Evolutionary conservation across 2,329 filamentous ascomycete genomes (phyloP).

Genomic region (Alternaria triticimaculans): DNA sequence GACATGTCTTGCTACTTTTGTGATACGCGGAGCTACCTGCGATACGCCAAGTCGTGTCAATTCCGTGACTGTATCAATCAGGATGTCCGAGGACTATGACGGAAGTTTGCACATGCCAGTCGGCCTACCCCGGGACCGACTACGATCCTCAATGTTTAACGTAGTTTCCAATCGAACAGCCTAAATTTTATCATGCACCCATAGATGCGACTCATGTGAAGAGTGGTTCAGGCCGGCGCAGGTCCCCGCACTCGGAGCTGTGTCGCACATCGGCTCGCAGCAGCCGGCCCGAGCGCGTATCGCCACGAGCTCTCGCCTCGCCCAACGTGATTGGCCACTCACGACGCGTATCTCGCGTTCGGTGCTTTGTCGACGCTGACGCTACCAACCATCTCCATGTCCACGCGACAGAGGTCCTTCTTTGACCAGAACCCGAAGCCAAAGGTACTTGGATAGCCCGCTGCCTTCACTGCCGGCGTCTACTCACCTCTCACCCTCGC

Average conservation of each 20-base stretch:
- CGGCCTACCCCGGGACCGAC: background rate
- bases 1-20: background rate
- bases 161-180: background rate
- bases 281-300: background rate
- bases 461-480: background rate
- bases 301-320: conserved; percentile 8
- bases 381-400: conserved; percentile 45
- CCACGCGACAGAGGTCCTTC: conserved; percentile 58
- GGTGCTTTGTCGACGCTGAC: conserved; percentile 5
- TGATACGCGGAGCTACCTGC: background rate
- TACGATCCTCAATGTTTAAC: background rate
- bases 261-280: background rate
- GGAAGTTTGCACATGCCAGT: background rate
- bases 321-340: conserved; percentile 11
- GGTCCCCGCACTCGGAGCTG: background rate
- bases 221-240: background rate
- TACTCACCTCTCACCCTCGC: conserved; percentile 11
- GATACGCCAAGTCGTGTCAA: conserved; percentile 8
- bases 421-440: conserved; percentile 56
- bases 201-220: background rate
- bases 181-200: background rate
- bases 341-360: conserved; percentile 24
- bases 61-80: conserved; percentile 2
- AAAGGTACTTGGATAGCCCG: conserved; percentile 42
- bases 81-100: background rate